Evolutionary conservation across 2,329 filamentous ascomycete genomes (phyloP).

Genomic region (Cladosporium sp.): DNA sequence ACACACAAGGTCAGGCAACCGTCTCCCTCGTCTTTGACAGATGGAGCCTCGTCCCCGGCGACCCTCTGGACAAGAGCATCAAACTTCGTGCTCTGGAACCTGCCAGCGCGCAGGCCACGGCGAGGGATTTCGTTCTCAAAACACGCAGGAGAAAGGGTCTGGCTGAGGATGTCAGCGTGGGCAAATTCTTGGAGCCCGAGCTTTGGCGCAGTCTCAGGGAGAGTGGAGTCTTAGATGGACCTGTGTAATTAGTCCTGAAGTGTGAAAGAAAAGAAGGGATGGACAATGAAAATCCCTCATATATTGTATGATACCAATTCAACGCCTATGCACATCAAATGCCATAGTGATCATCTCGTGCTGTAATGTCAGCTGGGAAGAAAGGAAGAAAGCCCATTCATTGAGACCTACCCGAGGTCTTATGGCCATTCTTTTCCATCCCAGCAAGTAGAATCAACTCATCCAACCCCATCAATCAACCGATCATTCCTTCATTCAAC

Average conservation of each 20-base stretch:
- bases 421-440: too few species aligned
- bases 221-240: conserved; percentile 11
- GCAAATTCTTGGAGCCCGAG: conserved; percentile 93
- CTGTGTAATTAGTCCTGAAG: conserved; percentile 1
- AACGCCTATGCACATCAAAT: too few species aligned
- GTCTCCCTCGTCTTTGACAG: conserved; percentile 90
- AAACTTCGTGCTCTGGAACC: conserved; percentile 80
- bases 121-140: conserved; percentile 94
- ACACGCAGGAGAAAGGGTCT: conserved; percentile 88
- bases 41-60: conserved; percentile 93
- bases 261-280: background rate
- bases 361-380: too few species aligned
- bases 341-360: too few species aligned
- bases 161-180: conserved; percentile 90
- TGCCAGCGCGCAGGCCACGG: conserved; percentile 80
- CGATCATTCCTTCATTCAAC: too few species aligned
- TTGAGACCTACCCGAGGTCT: too few species aligned
- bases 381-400: too few species aligned
- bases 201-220: conserved; percentile 53
- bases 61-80: conserved; percentile 85
- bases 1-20: conserved; percentile 88
- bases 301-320: conserved; percentile 12
- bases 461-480: too few species aligned
- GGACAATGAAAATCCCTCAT: background rate
- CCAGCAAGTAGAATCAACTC: too few species aligned